These are phyloP conservation scores for Leccinum aurantiacum DNA, from an alignment of 768 basidiomycete species.

Conservation along the genomic window DNA sequence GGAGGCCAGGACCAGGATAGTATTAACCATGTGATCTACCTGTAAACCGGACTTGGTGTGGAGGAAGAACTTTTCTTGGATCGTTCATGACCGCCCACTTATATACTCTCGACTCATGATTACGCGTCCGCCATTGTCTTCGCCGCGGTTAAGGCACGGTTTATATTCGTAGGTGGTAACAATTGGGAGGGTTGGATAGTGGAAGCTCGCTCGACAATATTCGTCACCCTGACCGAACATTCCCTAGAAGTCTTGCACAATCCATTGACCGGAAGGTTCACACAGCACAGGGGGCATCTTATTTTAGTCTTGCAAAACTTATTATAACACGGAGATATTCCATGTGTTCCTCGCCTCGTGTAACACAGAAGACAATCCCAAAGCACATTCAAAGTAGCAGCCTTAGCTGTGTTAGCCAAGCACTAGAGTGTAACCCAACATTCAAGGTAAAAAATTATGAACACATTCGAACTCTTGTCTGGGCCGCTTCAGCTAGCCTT, in stretches of 20 bases:
- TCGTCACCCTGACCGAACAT: neutral
- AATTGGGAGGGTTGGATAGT: neutral
- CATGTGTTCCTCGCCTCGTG: neutral
- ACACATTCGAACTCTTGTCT: neutral
- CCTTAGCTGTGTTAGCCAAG: neutral
- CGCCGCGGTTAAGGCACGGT: neutral
- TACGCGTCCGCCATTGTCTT: neutral
- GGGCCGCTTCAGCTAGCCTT: constrained; percentile 1
- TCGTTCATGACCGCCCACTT: neutral
- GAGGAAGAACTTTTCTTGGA: neutral
- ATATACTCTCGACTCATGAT: neutral
- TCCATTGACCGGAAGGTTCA: neutral
- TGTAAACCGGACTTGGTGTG: neutral
- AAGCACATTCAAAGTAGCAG: neutral
- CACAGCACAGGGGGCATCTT: neutral
- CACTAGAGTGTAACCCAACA: neutral
- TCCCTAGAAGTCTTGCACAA: neutral
- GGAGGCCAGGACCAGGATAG: neutral
- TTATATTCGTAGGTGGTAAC: neutral
- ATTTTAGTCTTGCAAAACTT: neutral
- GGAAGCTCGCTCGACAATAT: neutral
- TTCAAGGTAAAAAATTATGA: neutral
- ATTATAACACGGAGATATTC: neutral
- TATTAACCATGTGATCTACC: neutral
- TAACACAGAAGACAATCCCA: too few species aligned